phyloP scores from a whole-genome alignment of 2,329 filamentous ascomycete species.

The Aspergillus floridensis region DNA sequence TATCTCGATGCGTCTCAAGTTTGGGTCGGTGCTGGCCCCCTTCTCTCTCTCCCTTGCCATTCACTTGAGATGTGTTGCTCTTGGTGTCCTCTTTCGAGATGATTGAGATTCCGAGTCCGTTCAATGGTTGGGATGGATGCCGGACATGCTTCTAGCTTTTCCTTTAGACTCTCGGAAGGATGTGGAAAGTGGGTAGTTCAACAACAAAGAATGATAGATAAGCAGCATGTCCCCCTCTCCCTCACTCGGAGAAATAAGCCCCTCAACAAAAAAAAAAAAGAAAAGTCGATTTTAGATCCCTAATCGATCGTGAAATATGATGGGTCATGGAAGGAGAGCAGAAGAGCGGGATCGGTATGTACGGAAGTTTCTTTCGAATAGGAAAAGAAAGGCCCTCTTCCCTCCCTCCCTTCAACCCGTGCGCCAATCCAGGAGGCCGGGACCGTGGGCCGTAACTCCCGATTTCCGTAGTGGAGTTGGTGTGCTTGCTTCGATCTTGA shows the following conservation, averaged over 20 bases:
- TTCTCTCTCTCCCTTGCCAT: not conserved
- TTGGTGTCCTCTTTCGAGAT: not conserved
- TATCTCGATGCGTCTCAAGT: not conserved
- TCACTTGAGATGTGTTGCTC: not conserved
- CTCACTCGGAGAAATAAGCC: slow-evolving; percentile 6
- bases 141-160: not conserved
- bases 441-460: slow-evolving; percentile 5
- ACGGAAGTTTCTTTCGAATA: slow-evolving; percentile 17
- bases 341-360: slow-evolving; percentile 8
- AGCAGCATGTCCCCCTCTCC: not conserved
- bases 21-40: not conserved
- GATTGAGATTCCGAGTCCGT: not conserved
- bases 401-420: slow-evolving; percentile 13
- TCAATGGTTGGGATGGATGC: not conserved
- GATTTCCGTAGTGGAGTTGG: not conserved
- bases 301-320: slow-evolving; percentile 16
- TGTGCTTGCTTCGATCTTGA: not conserved
- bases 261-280: not conserved
- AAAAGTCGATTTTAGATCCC: not conserved
- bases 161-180: not conserved
- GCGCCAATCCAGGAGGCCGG: slow-evolving; percentile 14
- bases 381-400: slow-evolving; percentile 4
- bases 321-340: slow-evolving; percentile 14
- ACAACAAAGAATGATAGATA: not conserved
- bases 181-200: slow-evolving; percentile 1